These are phyloP conservation scores for Blastocystis sp. DNA, from an alignment of 352 stramenopile species.

Conservation along the genomic window DNA sequence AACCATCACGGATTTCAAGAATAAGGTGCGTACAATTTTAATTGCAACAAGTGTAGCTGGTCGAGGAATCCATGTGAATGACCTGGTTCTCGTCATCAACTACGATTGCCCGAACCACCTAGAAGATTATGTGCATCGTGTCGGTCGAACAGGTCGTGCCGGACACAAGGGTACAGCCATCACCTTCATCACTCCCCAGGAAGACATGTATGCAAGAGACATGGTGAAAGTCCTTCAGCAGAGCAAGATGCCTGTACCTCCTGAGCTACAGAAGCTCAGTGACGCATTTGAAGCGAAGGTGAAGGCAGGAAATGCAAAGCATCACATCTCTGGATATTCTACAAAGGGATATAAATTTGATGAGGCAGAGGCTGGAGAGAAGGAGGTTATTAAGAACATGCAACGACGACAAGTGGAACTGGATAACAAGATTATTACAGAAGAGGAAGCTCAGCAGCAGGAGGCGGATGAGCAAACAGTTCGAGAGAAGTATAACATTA, in stretches of 20 bases:
- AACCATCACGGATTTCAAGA: conserved; percentile 97
- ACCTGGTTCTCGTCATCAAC: conserved; percentile 96
- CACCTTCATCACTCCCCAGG: conserved; percentile 93
- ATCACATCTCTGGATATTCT: conserved; percentile 89
- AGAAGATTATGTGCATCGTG: conserved; percentile 98
- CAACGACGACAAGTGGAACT: conserved; percentile 81
- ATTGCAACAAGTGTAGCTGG: conserved; percentile 88
- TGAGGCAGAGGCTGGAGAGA: conserved; percentile 88
- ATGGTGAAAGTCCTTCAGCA: conserved; percentile 88
- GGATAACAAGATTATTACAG: conserved; percentile 68
- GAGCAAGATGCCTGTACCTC: conserved; percentile 72
- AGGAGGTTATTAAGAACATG: conserved; percentile 81
- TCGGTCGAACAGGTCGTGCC: conserved; percentile 88
- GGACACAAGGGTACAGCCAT: conserved; percentile 91
- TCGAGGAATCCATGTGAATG: conserved; percentile 93
- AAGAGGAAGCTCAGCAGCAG: conserved; percentile 58
- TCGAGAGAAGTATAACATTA: conserved; percentile 54
- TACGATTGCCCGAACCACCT: conserved; percentile 97
- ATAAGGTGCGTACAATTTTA: conserved; percentile 76
- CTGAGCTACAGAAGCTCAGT: conserved; percentile 80
- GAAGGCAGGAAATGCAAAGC: conserved; percentile 84
- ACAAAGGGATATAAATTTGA: conserved; percentile 97
- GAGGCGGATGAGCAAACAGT: conserved; percentile 12
- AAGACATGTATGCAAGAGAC: conserved; percentile 92
- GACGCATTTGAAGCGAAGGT: conserved; percentile 93